phyloP scores from a whole-genome alignment of 2,329 filamentous ascomycete genomes.

The Arthroderma uncinatum region DNA sequence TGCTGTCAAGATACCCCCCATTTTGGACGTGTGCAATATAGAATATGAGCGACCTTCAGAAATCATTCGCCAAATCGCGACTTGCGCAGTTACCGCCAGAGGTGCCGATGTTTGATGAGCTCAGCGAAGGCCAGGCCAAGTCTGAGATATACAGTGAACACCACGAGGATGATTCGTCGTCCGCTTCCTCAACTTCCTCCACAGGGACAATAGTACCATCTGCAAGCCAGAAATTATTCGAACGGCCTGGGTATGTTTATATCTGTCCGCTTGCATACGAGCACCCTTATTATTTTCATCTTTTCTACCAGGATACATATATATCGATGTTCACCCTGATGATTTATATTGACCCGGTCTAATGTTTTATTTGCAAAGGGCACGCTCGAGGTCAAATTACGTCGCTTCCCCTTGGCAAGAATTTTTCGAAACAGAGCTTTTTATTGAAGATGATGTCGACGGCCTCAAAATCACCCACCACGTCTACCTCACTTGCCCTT shows the following conservation, averaged over 20 bases:
- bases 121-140: constrained; percentile 23
- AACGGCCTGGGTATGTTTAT: constrained; percentile 51
- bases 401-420: constrained; percentile 72
- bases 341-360: neutral
- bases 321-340: neutral
- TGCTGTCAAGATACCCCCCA: constrained; percentile 1
- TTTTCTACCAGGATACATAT: neutral
- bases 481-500: constrained; percentile 74
- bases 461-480: constrained; percentile 55
- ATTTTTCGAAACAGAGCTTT: constrained; percentile 83
- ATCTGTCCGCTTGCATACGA: constrained; percentile 5
- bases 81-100: constrained; percentile 52
- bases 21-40: neutral
- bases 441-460: constrained; percentile 40
- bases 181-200: constrained; percentile 75
- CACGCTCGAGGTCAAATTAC: constrained; percentile 7
- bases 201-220: constrained; percentile 84
- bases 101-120: constrained; percentile 37
- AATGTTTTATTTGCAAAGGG: neutral
- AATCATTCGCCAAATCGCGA: constrained; percentile 66
- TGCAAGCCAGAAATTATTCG: constrained; percentile 60
- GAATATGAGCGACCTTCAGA: constrained; percentile 69
- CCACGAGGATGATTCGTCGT: constrained; percentile 56
- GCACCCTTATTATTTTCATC: neutral
- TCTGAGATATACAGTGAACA: constrained; percentile 15